A percentile compares a stretch with the other conserved stretches of the same genome.
phyloP scores from a whole-genome alignment of 2,329 filamentous ascomycete genomes.

The Tolypocladium album region DNA sequence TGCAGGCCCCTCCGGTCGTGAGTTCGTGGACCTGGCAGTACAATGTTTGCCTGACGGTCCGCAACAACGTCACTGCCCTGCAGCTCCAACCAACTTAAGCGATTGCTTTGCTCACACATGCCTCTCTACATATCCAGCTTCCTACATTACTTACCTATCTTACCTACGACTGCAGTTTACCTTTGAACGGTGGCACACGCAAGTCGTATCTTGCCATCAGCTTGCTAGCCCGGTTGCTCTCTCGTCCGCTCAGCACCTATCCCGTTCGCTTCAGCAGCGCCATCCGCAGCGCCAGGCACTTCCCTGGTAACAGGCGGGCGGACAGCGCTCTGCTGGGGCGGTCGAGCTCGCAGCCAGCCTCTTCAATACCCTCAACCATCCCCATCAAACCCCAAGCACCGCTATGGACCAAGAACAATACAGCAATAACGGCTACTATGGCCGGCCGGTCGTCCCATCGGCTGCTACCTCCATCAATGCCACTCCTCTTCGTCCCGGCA shows the following conservation, averaged over 20 bases:
- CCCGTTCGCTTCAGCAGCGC: neutral
- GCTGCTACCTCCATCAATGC: constrained; percentile 24
- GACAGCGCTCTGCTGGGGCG: neutral
- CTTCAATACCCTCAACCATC: neutral
- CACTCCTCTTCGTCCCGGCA: constrained; percentile 29
- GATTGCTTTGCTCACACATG: neutral
- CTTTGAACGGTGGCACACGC: neutral
- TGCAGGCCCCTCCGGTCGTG: neutral
- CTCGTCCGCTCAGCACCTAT: too few species aligned
- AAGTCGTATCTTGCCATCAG: neutral
- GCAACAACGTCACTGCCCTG: neutral
- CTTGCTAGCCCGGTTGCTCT: neutral
- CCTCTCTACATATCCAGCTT: neutral
- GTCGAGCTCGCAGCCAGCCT: neutral
- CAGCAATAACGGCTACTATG: constrained; percentile 12
- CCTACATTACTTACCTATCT: neutral
- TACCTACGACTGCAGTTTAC: neutral
- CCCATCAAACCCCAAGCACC: neutral
- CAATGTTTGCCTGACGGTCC: neutral
- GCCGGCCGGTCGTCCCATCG: constrained; percentile 18
- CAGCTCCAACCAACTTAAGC: neutral
- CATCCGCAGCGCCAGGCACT: too few species aligned
- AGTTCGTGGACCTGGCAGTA: neutral
- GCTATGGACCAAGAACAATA: constrained; percentile 17
- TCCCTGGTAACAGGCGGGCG: neutral